Conservation (phyloP, 768 basidiomycete species). For the Phylloporus scabripes region DNA sequence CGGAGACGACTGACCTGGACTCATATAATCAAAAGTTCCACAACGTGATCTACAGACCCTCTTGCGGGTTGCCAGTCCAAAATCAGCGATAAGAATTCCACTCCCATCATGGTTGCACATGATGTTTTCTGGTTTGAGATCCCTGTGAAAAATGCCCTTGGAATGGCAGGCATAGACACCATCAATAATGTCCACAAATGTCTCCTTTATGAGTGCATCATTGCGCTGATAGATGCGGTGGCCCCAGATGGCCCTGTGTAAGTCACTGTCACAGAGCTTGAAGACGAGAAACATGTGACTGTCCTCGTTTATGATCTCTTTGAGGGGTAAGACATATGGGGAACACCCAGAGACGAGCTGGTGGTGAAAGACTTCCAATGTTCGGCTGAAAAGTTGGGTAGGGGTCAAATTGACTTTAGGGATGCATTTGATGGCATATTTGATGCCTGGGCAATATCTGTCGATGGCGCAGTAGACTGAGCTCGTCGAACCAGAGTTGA, state of each 20-base stretch:
- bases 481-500: slow-evolving; percentile 75
- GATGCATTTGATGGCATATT: slow-evolving; percentile 75
- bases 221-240: slow-evolving; percentile 49
- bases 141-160: slow-evolving; percentile 72
- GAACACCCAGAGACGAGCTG: slow-evolving; percentile 44
- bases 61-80: slow-evolving; percentile 60
- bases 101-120: slow-evolving; percentile 51
- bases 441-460: slow-evolving; percentile 31
- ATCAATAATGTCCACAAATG: slow-evolving; percentile 77
- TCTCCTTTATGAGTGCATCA: slow-evolving; percentile 53
- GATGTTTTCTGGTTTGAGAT: slow-evolving; percentile 84
- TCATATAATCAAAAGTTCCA: slow-evolving; percentile 64
- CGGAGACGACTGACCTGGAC: slow-evolving; percentile 47
- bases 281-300: slow-evolving; percentile 63
- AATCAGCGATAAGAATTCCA: slow-evolving; percentile 64
- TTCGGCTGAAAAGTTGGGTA: slow-evolving; percentile 53
- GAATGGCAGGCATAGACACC: slow-evolving; percentile 72
- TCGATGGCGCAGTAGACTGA: slow-evolving; percentile 72
- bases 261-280: slow-evolving; percentile 56
- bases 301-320: slow-evolving; percentile 56
- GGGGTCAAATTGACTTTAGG: slow-evolving; percentile 50
- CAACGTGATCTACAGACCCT: slow-evolving; percentile 44
- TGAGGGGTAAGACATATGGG: slow-evolving; percentile 63
- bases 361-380: slow-evolving; percentile 64
- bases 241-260: slow-evolving; percentile 68